phyloP scores from a whole-genome alignment of 1,284 basidiomycete species.

The Neolentinus lepideus region DNA sequence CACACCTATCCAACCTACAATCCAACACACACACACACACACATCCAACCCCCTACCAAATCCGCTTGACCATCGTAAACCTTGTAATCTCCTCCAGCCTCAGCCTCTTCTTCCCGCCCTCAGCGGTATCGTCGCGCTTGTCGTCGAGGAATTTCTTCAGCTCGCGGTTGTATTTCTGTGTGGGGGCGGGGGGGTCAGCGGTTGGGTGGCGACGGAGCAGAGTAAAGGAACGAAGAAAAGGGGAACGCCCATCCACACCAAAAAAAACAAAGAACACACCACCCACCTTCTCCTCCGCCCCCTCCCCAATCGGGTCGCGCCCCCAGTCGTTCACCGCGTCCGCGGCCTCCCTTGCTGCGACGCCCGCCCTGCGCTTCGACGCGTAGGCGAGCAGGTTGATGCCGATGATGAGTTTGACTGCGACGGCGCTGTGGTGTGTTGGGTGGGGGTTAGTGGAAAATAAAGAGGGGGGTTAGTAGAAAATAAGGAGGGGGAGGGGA shows the following conservation, averaged over 20 bases:
- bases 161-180: constrained; percentile 73
- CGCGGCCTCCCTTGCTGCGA: constrained; percentile 68
- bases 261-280: neutral
- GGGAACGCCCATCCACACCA: neutral
- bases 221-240: constrained; percentile 1
- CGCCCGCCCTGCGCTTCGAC: constrained; percentile 61
- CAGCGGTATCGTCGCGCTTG: constrained; percentile 59
- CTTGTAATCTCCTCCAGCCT: constrained; percentile 82
- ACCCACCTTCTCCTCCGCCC: constrained; percentile 74
- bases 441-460: no score
- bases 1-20: neutral
- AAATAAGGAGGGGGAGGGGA: constrained; percentile 8
- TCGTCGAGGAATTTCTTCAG: constrained; percentile 68
- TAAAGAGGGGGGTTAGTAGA: no score
- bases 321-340: constrained; percentile 80
- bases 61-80: constrained; percentile 92
- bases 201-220: constrained; percentile 4
- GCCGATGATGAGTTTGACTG: constrained; percentile 84
- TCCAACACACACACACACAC: neutral
- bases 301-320: constrained; percentile 82
- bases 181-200: no score
- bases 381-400: constrained; percentile 85
- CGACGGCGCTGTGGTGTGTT: constrained; percentile 52
- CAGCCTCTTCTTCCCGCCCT: constrained; percentile 59
- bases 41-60: constrained; percentile 49